Base-by-base conservation (phyloP, 768 basidiomycete species). In the Boletus rubropictus region DNA sequence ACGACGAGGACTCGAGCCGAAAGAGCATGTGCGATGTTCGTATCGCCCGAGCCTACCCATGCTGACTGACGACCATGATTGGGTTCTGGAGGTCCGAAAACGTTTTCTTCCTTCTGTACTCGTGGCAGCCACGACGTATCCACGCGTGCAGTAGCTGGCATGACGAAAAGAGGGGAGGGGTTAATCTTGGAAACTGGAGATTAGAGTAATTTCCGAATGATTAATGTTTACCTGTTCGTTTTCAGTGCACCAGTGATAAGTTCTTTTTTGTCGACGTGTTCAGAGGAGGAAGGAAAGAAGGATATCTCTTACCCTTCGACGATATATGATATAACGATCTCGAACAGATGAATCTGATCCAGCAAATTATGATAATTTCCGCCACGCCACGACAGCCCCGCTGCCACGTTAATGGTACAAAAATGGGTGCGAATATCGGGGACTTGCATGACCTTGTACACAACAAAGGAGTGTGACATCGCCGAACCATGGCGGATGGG, bases 361-460 rank as follows among this genome's bases (percentile, higher is more conserved):
- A 24, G 40, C 48, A 31, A 4, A 38, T 12, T 42, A 46, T 37
- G 38, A 49, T 40, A 46, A 42, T 47, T n/a, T 31, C 31, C 25
- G 28, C n/a, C 31, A 14, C 31, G 31, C 36, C 35, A 27, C 25
- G 39, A 31, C 58, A 57, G 57, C 48, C 36, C 58, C 39, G 49
- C 52, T 49, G 52, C 29, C 49, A 49, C 27, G 45, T 48, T 57
- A 52, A 44, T 49, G 38, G 31, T 63, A 61, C 55, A 63, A 3
- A 29, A 31, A 45, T 29, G 29, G 36, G 33, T 51, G 22, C 24
- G n/a, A 37, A 48, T 21, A 34, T 42, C 41, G 31, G 50, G 47
- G 49, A 31, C 32, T 28, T 21, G 27, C 40, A 15, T 54, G 33
- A 15, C 29, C 44, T 31, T 31, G 50, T 53, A 33, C 46, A 44